These are phyloP conservation scores for Biscogniauxia mediterranea DNA, from an alignment of 2,329 filamentous ascomycete species.

Conservation along the genomic window DNA sequence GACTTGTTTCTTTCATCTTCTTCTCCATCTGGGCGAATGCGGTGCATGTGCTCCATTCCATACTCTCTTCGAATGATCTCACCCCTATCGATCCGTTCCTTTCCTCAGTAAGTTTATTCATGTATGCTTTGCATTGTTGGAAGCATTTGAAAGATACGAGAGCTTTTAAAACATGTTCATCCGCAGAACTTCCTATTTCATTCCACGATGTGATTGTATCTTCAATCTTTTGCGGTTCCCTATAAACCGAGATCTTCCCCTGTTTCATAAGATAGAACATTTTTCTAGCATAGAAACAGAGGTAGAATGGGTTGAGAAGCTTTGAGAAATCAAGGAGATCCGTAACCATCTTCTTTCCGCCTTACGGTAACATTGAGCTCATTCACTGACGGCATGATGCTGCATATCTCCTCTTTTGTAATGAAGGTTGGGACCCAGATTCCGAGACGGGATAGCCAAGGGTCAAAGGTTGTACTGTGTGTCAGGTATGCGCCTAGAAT, in stretches of 20 bases:
- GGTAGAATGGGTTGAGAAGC: slow-evolving; percentile 8
- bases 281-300: slow-evolving; percentile 2
- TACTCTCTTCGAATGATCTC: neutral
- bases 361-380: neutral
- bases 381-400: neutral
- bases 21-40: neutral
- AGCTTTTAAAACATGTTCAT: no score
- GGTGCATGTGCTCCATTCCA: neutral
- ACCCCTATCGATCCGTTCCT: neutral
- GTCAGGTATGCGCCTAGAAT: no score
- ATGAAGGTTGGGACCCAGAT: slow-evolving; percentile 8
- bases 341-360: neutral
- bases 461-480: no score
- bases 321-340: slow-evolving; percentile 5
- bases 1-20: neutral
- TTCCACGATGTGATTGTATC: slow-evolving; percentile 1
- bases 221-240: neutral
- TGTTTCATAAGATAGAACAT: neutral
- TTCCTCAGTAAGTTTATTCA: neutral
- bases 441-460: neutral
- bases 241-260: neutral
- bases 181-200: no score
- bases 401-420: slow-evolving; percentile 3
- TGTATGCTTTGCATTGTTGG: no score
- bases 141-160: no score